Base-by-base conservation (phyloP, 2,329 filamentous ascomycete species). In the Pseudogymnoascus sp. region DNA sequence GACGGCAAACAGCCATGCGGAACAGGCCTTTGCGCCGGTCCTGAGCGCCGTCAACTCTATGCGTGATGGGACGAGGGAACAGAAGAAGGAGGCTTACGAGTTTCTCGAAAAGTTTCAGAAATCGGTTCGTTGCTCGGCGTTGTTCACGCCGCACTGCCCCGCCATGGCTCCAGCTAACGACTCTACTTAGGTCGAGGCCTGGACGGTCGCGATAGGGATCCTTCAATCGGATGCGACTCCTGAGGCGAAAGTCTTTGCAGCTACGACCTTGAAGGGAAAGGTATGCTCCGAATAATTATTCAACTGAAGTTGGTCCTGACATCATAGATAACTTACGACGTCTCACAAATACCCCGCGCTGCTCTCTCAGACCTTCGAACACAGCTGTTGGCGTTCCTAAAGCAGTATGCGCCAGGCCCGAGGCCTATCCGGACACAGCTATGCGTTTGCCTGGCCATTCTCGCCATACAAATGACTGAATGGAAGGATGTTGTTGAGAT, bases 211-310 rank as follows among this genome's bases (percentile, higher is more conserved):
- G 66, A 88, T 97, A 74, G 84, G 87, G 61, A 90, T 99, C 66
- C 80, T 99, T 66, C 91, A 96, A 74, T 90, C 91, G 59, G 82
- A 88, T 66, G 84, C 89, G 62, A 88, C 92, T 66, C 82, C 89
- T 60, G 92, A 96, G 74, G 90, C 91, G 26, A 94, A 94, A 74
- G 81, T 99, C 65, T 99, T 99, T 76, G 94, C 94, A 55, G 94
- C 94, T 64, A 97, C 93, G 55, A 99, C 94, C 61, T 80, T 99
- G 72, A 96, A 96, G 79, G 94, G 94, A 81, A 99, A 99, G 88
- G 94, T 97, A 80, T 68, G 78, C 62, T 8, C 3, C 55, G 31
- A 41, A 52, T 41, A 49, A 23, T 35, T 39, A 38, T 61, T 35
- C 29, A 38, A 14, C 19, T 21, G 38, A 60, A n/a, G n/a, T n/a